Conservation (phyloP, 495 filamentous ascomycete species). For the Penicillium silybi region DNA sequence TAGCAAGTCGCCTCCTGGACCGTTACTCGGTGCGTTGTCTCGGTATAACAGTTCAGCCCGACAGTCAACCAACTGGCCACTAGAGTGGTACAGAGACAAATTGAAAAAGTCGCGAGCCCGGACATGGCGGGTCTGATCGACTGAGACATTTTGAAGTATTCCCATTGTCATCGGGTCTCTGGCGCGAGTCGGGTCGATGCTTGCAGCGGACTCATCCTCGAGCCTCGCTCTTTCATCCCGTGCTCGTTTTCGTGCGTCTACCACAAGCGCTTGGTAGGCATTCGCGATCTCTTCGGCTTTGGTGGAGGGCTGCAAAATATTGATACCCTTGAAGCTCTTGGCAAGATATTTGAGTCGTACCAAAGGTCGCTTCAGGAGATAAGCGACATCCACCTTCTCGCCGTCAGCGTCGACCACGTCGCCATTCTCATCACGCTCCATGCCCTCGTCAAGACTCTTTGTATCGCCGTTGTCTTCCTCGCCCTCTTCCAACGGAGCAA, state of each 20-base stretch:
- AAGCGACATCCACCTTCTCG: slow-evolving; percentile 91
- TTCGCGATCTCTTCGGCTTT: slow-evolving; percentile 54
- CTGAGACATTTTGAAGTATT: slow-evolving; percentile 60
- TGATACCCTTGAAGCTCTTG: slow-evolving; percentile 73
- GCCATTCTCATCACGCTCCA: slow-evolving; percentile 73
- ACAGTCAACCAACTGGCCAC: slow-evolving; percentile 81
- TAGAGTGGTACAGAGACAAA: slow-evolving; percentile 81
- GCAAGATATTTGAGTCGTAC: slow-evolving; percentile 84
- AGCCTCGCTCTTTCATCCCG: slow-evolving; percentile 83
- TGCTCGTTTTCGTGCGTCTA: slow-evolving; percentile 69
- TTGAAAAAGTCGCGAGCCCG: slow-evolving; percentile 85
- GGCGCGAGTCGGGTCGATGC: slow-evolving; percentile 72
- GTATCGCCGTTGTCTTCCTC: slow-evolving; percentile 45
- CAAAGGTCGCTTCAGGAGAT: slow-evolving; percentile 82
- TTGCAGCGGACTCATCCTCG: slow-evolving; percentile 84
- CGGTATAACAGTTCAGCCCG: slow-evolving; percentile 83
- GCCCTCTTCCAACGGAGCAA: slow-evolving; percentile 65
- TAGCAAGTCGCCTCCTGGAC: slow-evolving; percentile 70
- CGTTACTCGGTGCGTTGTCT: slow-evolving; percentile 62
- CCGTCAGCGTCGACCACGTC: slow-evolving; percentile 74
- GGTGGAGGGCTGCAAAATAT: slow-evolving; percentile 51
- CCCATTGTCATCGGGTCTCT: slow-evolving; percentile 74
- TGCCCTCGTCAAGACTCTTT: slow-evolving; percentile 59
- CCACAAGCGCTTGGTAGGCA: slow-evolving; percentile 67
- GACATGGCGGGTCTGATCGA: slow-evolving; percentile 73